Evolutionary conservation across 202 grass and related monocot species (phyloP).

Genomic region (Tripidium arundinaceum): DNA sequence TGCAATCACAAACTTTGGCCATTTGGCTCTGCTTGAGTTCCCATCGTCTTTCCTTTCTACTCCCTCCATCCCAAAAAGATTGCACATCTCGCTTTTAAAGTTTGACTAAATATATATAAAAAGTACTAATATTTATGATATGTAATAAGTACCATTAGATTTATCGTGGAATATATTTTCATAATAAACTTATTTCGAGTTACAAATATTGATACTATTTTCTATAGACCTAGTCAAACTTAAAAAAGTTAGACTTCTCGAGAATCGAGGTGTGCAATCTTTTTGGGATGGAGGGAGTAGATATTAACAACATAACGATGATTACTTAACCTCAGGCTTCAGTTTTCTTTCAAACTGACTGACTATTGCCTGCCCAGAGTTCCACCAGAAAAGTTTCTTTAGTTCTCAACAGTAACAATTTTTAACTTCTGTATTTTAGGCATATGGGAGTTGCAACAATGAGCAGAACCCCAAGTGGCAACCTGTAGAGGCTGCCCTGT

Average conservation of each 20-base stretch:
- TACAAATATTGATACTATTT: too few relatives aligned
- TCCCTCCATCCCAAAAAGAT: too few relatives aligned
- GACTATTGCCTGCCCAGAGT: not conserved
- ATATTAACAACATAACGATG: not conserved
- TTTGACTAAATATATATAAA: too few relatives aligned
- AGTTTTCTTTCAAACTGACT: constrained; percentile 16
- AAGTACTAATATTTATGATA: too few relatives aligned
- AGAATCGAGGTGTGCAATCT: too few relatives aligned
- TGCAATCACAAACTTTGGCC: not conserved
- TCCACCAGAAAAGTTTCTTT: not conserved
- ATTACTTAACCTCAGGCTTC: constrained; percentile 9
- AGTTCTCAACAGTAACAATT: not conserved
- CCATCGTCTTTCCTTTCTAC: not conserved
- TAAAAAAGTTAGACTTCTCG: too few relatives aligned
- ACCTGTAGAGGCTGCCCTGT: constrained; percentile 84
- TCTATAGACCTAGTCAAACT: too few relatives aligned
- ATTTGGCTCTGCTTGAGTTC: not conserved
- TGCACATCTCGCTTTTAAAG: too few relatives aligned
- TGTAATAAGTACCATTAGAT: too few relatives aligned
- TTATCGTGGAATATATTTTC: too few relatives aligned
- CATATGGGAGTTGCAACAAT: constrained; percentile 47
- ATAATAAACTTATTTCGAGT: too few relatives aligned
- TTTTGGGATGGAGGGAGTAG: too few relatives aligned
- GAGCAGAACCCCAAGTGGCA: constrained; percentile 75
- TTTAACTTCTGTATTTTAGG: constrained; percentile 49